Percentiles rank a stretch among this genome's conserved stretches.
phyloP scores from a whole-genome alignment of 805 yeast species.

The Saturnispora hagleri region DNA sequence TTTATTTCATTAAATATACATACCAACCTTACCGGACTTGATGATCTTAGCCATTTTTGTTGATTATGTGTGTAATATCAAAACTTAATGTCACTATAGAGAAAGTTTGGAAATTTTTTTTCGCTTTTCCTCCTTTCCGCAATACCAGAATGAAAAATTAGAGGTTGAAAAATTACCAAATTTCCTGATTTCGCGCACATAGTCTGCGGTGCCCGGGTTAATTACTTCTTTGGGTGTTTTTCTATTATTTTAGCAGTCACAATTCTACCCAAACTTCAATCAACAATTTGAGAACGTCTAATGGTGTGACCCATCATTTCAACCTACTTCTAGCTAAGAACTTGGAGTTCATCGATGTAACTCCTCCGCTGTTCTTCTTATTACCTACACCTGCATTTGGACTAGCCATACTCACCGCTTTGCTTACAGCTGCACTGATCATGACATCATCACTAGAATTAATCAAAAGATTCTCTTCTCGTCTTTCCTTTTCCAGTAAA shows the following conservation, averaged over 20 bases:
- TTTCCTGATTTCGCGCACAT: background rate
- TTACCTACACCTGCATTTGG: conserved; percentile 12
- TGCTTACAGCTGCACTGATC: conserved; percentile 28
- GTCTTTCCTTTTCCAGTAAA: conserved; percentile 39
- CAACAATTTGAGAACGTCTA: background rate
- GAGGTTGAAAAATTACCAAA: background rate
- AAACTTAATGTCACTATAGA: background rate
- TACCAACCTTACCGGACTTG: conserved; percentile 99
- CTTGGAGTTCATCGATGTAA: conserved; percentile 53
- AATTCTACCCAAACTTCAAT: background rate
- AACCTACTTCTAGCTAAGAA: conserved; percentile 49
- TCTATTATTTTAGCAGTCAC: background rate
- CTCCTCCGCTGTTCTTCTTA: conserved; percentile 13
- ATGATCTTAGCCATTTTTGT: conserved; percentile 92
- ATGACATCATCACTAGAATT: conserved; percentile 30
- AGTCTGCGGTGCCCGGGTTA: conserved; percentile 4
- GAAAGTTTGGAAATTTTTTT: background rate
- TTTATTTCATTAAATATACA: conserved; percentile 31
- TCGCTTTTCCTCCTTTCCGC: background rate
- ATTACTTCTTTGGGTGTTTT: background rate
- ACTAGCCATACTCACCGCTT: conserved; percentile 22
- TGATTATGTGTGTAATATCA: conserved; percentile 10
- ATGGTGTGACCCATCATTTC: conserved; percentile 23
- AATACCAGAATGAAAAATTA: background rate
- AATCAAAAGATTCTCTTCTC: conserved; percentile 26